Conservation (phyloP, 164 flowering plant genomes). For the Stephania japonica region DNA sequence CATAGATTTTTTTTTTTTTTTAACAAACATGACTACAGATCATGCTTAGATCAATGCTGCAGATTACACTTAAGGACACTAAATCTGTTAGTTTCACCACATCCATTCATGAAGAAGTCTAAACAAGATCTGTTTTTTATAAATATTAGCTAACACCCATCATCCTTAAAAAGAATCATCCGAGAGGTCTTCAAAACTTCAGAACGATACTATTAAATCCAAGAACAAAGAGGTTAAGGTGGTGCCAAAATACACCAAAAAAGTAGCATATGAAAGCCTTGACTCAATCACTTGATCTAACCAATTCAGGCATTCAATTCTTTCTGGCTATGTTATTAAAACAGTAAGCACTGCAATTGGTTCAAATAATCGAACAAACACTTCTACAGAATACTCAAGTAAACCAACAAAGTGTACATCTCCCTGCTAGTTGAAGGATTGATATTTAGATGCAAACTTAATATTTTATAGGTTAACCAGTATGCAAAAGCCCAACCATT, state of each 20-base stretch:
- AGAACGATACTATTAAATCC: not conserved
- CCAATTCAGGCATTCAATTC: not conserved
- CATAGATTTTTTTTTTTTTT: too few relatives aligned
- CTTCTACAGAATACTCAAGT: not conserved
- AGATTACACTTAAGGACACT: not conserved
- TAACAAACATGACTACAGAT: not conserved
- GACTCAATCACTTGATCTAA: not conserved
- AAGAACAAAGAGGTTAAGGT: not conserved
- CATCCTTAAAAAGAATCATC: not conserved
- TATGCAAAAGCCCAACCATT: slow-evolving; percentile 1
- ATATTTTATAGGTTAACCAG: not conserved
- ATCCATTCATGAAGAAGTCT: not conserved
- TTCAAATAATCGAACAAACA: not conserved
- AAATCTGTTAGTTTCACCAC: not conserved
- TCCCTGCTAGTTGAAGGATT: not conserved
- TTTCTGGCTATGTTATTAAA: too few relatives aligned
- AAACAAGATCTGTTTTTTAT: not conserved
- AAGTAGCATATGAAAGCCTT: not conserved
- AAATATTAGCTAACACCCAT: not conserved
- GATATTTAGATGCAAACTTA: not conserved
- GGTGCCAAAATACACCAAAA: not conserved
- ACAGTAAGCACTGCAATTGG: not conserved
- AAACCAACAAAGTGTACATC: too few relatives aligned
- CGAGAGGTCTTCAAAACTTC: not conserved
- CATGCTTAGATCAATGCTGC: not conserved